Evolutionary conservation across 371 early-diverging fungal species (phyloP), one percentile per base, ranked within the genome.

Genomic region (Modicella reniformis): DNA sequence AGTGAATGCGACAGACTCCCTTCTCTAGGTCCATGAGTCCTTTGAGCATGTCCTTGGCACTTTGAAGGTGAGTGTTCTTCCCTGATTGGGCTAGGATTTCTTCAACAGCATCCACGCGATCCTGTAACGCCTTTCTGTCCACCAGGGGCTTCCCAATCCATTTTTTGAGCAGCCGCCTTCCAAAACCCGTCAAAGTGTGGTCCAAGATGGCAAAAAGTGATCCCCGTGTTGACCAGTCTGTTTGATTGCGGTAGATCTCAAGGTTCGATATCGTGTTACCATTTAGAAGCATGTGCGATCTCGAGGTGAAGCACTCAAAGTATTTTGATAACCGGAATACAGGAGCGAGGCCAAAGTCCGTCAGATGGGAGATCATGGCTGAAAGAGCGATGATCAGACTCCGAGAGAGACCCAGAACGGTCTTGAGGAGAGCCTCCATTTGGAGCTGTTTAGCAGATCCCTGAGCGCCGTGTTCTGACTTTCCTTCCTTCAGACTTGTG

Each of bases 141-240:
- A 88, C 73, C 17, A 92, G 81, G 0, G 97, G 97, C 54, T 88
- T 83, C 0, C 91, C 90, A 3, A 95, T 79, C 95, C 95, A 96
- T 67, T 89, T 89, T 47, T 88, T 87, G 51, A 97, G 81, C 62
- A 93, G 63, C 29, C 96, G 81, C 37, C 86, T 71, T 23, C 97
- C 97, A 80, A 92, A 92, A 30, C 83, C 81, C 3, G 95, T 92
- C 3, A 62, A 70, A 0, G 94, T 93, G 55, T 87, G 87, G 67
- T 93, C 88, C 59, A 95, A 63, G 1, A 89, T 80, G 69, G 86
- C 84, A 50, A 93, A 84, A 41, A 95, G 75, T 0, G 88, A 85
- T 0, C 92, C 92, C 19, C 85, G 68, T 17, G 70, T 81, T 0
- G 75, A 74, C 55, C 75, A 80, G 33, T 87, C 85, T 2, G 88